Percentiles rank a stretch among this genome's conserved stretches.
phyloP scores from a whole-genome alignment of 2,329 filamentous ascomycete species.

The Monosporascus sp. region DNA sequence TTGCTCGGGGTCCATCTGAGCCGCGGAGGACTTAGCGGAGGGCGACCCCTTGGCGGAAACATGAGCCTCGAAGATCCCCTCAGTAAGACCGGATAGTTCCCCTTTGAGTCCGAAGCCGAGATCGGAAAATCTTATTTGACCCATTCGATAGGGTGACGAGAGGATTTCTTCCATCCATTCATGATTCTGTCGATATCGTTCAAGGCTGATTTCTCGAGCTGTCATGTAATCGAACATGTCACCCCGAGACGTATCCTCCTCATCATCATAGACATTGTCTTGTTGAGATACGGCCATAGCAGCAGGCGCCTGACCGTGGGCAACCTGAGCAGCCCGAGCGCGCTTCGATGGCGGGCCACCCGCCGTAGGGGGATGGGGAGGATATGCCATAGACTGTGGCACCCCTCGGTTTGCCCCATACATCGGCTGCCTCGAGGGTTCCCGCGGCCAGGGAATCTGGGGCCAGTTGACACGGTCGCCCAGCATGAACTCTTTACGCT shows the following conservation, averaged over 20 bases:
- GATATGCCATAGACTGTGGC: conserved; percentile 59
- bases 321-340: conserved; percentile 38
- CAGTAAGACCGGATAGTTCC: conserved; percentile 73
- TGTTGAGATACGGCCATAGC: conserved; percentile 31
- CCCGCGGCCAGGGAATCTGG: conserved; percentile 64
- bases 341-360: conserved; percentile 52
- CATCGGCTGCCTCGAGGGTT: conserved; percentile 45
- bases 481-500: conserved; percentile 91
- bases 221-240: conserved; percentile 88
- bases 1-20: conserved; percentile 67
- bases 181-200: conserved; percentile 88
- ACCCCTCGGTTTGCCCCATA: conserved; percentile 43
- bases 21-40: conserved; percentile 54
- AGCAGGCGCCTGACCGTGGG: conserved; percentile 31
- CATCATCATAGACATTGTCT: conserved; percentile 64
- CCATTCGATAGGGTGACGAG: conserved; percentile 79
- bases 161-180: conserved; percentile 99
- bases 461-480: conserved; percentile 89
- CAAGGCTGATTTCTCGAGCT: conserved; percentile 80
- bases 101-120: conserved; percentile 81
- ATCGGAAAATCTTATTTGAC: conserved; percentile 80
- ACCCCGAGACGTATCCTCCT: conserved; percentile 80
- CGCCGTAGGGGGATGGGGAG: conserved; percentile 38
- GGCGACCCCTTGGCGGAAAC: conserved; percentile 39
- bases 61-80: conserved; percentile 73